Conservation (phyloP, 208 protist genomes). For the Trypanosoma brucei region DNA sequence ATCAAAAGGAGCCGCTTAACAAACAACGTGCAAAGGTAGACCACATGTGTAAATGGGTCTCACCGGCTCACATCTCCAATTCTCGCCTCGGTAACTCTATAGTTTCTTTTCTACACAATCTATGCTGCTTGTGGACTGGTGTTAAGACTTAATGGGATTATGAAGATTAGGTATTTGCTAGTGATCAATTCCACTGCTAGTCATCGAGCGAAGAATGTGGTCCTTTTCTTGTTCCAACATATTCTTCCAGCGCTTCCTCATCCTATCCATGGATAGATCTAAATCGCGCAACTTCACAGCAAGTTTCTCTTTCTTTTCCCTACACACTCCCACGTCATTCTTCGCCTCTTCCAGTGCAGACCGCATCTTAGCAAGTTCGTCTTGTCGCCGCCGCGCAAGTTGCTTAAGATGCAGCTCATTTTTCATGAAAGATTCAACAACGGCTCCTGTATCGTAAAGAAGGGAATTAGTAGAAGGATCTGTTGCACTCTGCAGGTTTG, state of each 20-base stretch:
- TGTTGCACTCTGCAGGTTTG: constrained; percentile 20
- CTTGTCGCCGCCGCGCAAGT: constrained; percentile 58
- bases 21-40: too few relatives aligned
- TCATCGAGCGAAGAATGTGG: constrained; percentile 31
- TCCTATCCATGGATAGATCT: constrained; percentile 58
- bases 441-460: constrained; percentile 48
- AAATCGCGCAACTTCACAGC: constrained; percentile 59
- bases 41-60: too few relatives aligned
- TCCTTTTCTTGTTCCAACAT: constrained; percentile 64
- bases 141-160: too few relatives aligned
- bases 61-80: too few relatives aligned
- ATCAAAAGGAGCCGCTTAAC: too few relatives aligned
- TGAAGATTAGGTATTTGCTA: too few relatives aligned
- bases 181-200: too few relatives aligned
- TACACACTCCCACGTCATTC: constrained; percentile 51
- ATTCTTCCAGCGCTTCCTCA: constrained; percentile 59
- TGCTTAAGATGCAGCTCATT: constrained; percentile 85
- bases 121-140: too few relatives aligned
- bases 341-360: constrained; percentile 56
- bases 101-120: too few relatives aligned
- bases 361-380: constrained; percentile 58
- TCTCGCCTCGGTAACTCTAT: too few relatives aligned
- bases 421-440: constrained; percentile 75
- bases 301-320: constrained; percentile 57
- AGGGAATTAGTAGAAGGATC: constrained; percentile 29